Conservation (phyloP, 805 yeast species). For the Teunomyces funiuensis region DNA sequence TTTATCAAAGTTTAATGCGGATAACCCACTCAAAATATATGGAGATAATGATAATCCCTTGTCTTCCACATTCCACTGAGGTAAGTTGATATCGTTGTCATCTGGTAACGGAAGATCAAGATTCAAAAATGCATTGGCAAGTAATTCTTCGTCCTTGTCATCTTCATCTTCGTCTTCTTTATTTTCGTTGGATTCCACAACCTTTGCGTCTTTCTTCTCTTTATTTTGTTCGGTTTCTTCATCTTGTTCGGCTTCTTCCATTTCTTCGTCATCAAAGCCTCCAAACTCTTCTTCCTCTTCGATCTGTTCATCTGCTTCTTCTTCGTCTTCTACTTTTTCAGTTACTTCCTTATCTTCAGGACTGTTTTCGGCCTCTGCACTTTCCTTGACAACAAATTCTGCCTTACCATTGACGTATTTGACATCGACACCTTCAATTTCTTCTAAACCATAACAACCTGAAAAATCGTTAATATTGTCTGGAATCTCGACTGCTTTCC, state of each 20-base stretch:
- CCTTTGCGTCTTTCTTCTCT: slow-evolving; percentile 7
- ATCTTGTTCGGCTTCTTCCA: slow-evolving; percentile 7
- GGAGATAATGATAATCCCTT: slow-evolving; percentile 46
- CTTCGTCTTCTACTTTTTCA: slow-evolving; percentile 7
- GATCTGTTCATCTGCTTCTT: slow-evolving; percentile 9
- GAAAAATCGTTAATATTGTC: slow-evolving; percentile 84
- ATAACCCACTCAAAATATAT: slow-evolving; percentile 61
- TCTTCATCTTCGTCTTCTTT: not conserved
- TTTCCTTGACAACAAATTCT: slow-evolving; percentile 46
- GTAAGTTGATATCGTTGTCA: slow-evolving; percentile 46
- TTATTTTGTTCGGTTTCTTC: slow-evolving; percentile 8
- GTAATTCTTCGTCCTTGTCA: slow-evolving; percentile 17
- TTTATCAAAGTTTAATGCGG: slow-evolving; percentile 51
- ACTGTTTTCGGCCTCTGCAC: slow-evolving; percentile 24
- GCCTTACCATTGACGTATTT: slow-evolving; percentile 68
- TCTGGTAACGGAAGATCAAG: slow-evolving; percentile 29
- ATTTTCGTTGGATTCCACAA: slow-evolving; percentile 6
- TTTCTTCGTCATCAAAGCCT: slow-evolving; percentile 22
- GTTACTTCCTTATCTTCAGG: slow-evolving; percentile 15
- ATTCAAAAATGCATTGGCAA: slow-evolving; percentile 29
- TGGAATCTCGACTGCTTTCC: slow-evolving; percentile 84
- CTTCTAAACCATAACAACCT: slow-evolving; percentile 91
- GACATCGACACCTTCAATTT: slow-evolving; percentile 89
- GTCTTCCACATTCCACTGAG: slow-evolving; percentile 58
- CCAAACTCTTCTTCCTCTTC: slow-evolving; percentile 29